Base-by-base conservation (phyloP, 2,329 filamentous ascomycete genomes). In the Salinomyces thailandicus region DNA sequence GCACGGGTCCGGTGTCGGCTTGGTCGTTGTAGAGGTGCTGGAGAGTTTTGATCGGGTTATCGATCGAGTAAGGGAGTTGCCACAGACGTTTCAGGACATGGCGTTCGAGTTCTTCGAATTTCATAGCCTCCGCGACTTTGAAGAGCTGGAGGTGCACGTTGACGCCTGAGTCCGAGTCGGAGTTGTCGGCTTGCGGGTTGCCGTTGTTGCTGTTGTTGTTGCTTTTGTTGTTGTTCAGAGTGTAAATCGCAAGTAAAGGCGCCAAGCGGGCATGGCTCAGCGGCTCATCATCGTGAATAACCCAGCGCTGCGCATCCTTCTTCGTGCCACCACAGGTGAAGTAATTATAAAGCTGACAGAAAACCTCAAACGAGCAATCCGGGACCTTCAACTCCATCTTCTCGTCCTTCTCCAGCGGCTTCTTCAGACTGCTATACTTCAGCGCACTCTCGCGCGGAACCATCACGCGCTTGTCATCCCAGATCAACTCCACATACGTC, bases 401-500 rank as follows among this genome's bases (percentile, higher is more conserved):
- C 2, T 50, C 44, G 14, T 44, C 41, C 20, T 53, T 58, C 13
- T 52, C 47, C 5, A 62, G 52, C 0, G 52, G 50, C 38, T 50
- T 51, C 13, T 48, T 46, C 6, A 63, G 45, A 38, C 51, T 57
- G 1, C 44, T 35, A 38, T 51, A 58, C 5, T 39, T 41, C 8
- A 57, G 45, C 11, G 59, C 49, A 26, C 52, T 52, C 4, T 50
- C 45, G 4, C 44, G 41, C 1, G 53, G 45, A 3, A 60, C 49
- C 24, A 60, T 55, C 13, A 63, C 42, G 1, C 55, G 44, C 31
- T 52, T 55, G 18, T 54, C 53, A 4, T 55, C 43, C 49, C 54
- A 60, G 22, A 64, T 36, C 29, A 64, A 53, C 41, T 64, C 61
- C 14, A 58, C 49, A 17, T 58, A 60, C 4, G 57, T 51, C 1